Evolutionary conservation across 495 filamentous ascomycete genomes (phyloP).

Genomic region (Penicillium arizonense): DNA sequence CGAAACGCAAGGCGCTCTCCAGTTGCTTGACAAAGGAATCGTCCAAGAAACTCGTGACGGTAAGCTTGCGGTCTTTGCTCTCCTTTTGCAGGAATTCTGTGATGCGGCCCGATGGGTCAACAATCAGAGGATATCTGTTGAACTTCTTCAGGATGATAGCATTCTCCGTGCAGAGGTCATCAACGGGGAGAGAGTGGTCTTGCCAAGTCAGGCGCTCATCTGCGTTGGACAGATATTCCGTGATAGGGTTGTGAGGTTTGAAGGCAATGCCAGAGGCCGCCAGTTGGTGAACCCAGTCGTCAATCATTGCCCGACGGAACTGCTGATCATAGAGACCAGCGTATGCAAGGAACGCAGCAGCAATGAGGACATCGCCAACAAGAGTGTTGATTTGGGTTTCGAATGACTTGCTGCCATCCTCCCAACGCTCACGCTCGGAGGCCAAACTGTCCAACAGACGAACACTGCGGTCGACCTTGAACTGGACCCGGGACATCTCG

Average conservation of each 20-base stretch:
- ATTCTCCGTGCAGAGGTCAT: slow-evolving; percentile 98
- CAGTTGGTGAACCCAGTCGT: slow-evolving; percentile 94
- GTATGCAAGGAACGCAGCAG: slow-evolving; percentile 96
- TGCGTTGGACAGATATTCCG: slow-evolving; percentile 94
- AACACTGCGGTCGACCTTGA: slow-evolving; percentile 96
- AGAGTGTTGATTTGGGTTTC: slow-evolving; percentile 96
- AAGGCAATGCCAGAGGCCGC: slow-evolving; percentile 84
- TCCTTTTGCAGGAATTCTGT: slow-evolving; percentile 94
- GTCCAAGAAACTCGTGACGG: slow-evolving; percentile 96
- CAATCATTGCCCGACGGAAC: slow-evolving; percentile 94
- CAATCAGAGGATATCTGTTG: slow-evolving; percentile 97
- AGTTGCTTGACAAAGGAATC: slow-evolving; percentile 97
- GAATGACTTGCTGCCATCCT: slow-evolving; percentile 95
- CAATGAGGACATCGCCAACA: slow-evolving; percentile 91
- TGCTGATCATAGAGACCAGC: slow-evolving; percentile 97
- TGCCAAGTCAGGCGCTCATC: slow-evolving; percentile 96
- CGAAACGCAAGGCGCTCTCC: slow-evolving; percentile 94
- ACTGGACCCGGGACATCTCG: slow-evolving; percentile 94
- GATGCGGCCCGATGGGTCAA: slow-evolving; percentile 92
- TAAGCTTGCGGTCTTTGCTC: slow-evolving; percentile 88
- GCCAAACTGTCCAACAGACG: slow-evolving; percentile 91
- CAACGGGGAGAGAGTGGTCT: slow-evolving; percentile 91
- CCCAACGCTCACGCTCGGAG: slow-evolving; percentile 90
- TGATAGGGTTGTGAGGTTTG: slow-evolving; percentile 92
- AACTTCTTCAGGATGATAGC: slow-evolving; percentile 96